Evolutionary conservation across 495 filamentous ascomycete genomes (phyloP), one percentile per base, ranked within the genome.

Genomic region (Parathielavia hyrcaniae): DNA sequence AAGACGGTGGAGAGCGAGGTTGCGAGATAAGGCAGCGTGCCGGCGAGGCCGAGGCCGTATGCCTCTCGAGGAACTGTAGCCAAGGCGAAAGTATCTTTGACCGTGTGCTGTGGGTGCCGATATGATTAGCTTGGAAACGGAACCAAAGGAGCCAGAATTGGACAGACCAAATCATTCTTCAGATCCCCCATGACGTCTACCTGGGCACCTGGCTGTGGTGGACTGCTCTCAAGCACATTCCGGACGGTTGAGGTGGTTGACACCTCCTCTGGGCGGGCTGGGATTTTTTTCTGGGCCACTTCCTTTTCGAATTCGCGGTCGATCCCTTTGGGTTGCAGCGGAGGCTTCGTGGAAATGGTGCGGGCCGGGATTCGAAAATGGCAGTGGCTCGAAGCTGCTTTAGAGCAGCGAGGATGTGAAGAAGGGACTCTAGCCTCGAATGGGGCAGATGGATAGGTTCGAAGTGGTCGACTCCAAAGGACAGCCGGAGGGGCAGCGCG

Each of bases 1-100:
- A 83, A 91, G 57, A 96, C 81, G n/a, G 95, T 96, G 39, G 87
- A 80, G 16, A 92, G 61, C 2, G 92, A 95, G 13, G 93, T 97
- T 38, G 81, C 89, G 13, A 95, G 71, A 76, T 98, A 98, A 5
- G 93, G 93, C 13, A 97, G 60, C 4, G 95, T 87, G 69, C 93
- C 93, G 13, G 90, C 90, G 64, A 95, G 79, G 48, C 93, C 95
- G 59, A 98, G 79, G 64, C 78, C 78, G 55, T 89, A 84, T 43
- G 91, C 83, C 67, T 96, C 86, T 69, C 78, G 82, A 35, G 93
- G 93, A 22, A 97, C 92, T 4, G 77, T 78, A 26, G 73, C 64
- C 26, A 98, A 75, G 49, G 81, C 82, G 73, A 98, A 95, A 12
- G 91, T 93, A n/a, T 93, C 88, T 66, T 86, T 86, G 73, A 97